Evolutionary conservation across 257 asterid species (phyloP).

Genomic region (Linaria vulgaris): DNA sequence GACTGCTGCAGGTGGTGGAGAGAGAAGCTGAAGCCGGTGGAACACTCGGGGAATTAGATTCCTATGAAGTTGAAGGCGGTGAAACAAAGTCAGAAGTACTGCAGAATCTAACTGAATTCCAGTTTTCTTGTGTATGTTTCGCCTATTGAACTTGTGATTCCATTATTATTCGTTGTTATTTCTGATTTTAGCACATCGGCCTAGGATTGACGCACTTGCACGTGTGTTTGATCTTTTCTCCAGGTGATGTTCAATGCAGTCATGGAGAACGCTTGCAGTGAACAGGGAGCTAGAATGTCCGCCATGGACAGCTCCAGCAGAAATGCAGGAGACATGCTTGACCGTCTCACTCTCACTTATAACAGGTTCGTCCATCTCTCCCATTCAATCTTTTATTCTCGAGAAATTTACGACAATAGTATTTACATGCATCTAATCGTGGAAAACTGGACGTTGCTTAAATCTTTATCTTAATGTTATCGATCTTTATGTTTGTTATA

Average conservation of each 20-base stretch:
- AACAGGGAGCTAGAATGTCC: conserved; percentile 99
- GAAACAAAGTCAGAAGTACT: conserved; percentile 92
- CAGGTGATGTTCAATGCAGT: conserved; percentile 94
- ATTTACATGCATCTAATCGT: not conserved
- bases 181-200: conserved; percentile 2
- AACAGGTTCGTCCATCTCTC: conserved; percentile 66
- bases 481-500: conserved; percentile 21
- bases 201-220: conserved; percentile 11
- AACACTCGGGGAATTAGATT: conserved; percentile 81
- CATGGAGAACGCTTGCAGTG: conserved; percentile 97
- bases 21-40: conserved; percentile 96
- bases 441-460: not conserved
- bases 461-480: not conserved
- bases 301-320: conserved; percentile 99
- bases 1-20: conserved; percentile 60
- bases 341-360: conserved; percentile 92
- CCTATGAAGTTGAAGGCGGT: conserved; percentile 92
- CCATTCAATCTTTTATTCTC: not conserved
- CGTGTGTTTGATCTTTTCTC: conserved; percentile 14
- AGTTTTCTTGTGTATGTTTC: conserved; percentile 76
- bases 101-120: conserved; percentile 95
- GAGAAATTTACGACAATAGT: not conserved
- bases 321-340: conserved; percentile 99
- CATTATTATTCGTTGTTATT: not conserved
- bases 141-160: conserved; percentile 3